phyloP scores from a whole-genome alignment of 371 early-diverging fungal species.

The Blyttiomyces sp. region DNA sequence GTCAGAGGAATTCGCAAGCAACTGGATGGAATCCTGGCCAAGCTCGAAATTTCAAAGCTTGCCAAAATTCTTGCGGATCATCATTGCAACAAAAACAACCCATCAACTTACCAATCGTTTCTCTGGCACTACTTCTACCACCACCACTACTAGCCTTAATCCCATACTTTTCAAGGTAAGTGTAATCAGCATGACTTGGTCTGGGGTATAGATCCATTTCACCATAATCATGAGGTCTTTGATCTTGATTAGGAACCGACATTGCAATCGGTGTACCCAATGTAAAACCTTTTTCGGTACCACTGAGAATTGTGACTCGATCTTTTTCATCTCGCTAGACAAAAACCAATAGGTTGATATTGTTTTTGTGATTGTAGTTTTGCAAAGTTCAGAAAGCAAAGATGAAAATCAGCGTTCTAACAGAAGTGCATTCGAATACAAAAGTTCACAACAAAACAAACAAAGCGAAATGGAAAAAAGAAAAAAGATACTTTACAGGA shows the following conservation, averaged over 20 bases:
- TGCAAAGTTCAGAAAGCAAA: not conserved
- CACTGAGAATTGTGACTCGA: conserved; percentile 84
- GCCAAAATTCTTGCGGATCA: no score
- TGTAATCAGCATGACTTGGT: conserved; percentile 95
- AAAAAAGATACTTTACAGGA: no score
- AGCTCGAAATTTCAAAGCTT: no score
- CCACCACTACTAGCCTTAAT: conserved; percentile 94
- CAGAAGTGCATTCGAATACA: no score
- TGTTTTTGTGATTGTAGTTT: no score
- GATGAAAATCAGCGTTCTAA: not conserved
- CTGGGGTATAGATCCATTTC: conserved; percentile 82
- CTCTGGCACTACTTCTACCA: conserved; percentile 92
- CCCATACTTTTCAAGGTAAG: conserved; percentile 93
- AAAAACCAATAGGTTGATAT: no score
- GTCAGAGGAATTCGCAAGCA: not conserved
- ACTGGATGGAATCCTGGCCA: no score
- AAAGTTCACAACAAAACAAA: no score
- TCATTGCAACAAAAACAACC: no score
- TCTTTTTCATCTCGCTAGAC: conserved; percentile 90
- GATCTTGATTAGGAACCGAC: conserved; percentile 90
- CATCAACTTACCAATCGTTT: conserved; percentile 77
- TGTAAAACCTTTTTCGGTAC: conserved; percentile 89
- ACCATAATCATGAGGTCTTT: conserved; percentile 92
- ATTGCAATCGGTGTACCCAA: conserved; percentile 94
- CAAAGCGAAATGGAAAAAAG: no score